Conservation (phyloP, 2,329 filamentous ascomycete species). For the Dichotomopilus funicola region DNA sequence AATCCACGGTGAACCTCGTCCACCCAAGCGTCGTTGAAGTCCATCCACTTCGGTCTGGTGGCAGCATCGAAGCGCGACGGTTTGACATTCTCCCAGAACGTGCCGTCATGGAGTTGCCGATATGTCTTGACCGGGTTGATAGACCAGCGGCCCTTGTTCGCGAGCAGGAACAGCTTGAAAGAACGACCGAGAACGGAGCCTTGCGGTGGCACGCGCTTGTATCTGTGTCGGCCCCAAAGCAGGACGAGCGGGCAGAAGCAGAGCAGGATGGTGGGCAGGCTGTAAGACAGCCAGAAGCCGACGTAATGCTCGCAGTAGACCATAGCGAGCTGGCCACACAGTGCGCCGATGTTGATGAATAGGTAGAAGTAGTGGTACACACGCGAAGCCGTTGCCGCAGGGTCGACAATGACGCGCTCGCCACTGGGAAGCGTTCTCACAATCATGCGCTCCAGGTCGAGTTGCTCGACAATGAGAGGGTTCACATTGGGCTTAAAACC, state of each 20-base stretch:
- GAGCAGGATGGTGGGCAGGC: constrained; percentile 62
- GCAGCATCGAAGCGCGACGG: constrained; percentile 53
- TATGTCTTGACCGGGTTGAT: constrained; percentile 57
- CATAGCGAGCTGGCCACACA: constrained; percentile 58
- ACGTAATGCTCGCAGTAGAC: constrained; percentile 68
- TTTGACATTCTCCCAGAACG: constrained; percentile 64
- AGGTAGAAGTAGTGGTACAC: constrained; percentile 68
- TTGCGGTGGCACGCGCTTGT: constrained; percentile 51
- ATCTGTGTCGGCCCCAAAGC: constrained; percentile 50
- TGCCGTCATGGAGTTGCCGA: constrained; percentile 48
- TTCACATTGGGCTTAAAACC: constrained; percentile 71
- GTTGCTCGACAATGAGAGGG: constrained; percentile 61
- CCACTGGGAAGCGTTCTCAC: constrained; percentile 48
- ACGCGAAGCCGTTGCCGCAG: constrained; percentile 53
- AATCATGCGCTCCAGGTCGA: constrained; percentile 47
- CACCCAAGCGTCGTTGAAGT: constrained; percentile 70
- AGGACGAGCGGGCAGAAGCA: constrained; percentile 57
- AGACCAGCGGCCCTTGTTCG: constrained; percentile 63
- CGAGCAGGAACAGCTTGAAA: constrained; percentile 52
- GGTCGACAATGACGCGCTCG: constrained; percentile 60
- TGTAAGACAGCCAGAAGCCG: constrained; percentile 66
- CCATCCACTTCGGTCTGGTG: constrained; percentile 55
- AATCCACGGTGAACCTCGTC: constrained; percentile 65
- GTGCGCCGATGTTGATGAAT: constrained; percentile 64
- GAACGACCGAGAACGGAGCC: constrained; percentile 65